Conservation (phyloP, 148 eudicot species). For the Bassia scoparia region DNA sequence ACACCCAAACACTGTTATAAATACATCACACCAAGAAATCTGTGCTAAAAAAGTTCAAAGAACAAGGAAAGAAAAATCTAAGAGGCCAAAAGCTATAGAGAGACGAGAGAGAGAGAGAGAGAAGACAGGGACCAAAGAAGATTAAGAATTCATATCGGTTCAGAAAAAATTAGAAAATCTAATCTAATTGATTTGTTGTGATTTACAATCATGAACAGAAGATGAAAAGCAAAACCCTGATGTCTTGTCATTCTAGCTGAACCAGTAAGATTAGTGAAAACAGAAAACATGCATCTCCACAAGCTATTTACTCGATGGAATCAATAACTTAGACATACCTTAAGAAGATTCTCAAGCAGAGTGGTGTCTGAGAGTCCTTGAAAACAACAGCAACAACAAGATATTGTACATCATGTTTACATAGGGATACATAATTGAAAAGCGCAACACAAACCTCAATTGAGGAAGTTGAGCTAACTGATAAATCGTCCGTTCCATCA, state of each 20-base stretch:
- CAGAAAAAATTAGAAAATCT: too few relatives aligned
- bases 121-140: too few relatives aligned
- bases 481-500: conserved; percentile 24
- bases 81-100: too few relatives aligned
- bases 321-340: conserved; percentile 46
- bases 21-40: not conserved
- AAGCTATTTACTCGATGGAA: not conserved
- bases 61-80: not conserved
- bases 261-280: not conserved
- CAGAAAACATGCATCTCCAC: not conserved
- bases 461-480: conserved; percentile 24
- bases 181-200: too few relatives aligned
- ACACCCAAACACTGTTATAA: not conserved
- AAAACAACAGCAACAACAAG: conserved; percentile 18
- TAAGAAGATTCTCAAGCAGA: conserved; percentile 89
- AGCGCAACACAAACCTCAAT: conserved; percentile 43
- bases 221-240: too few relatives aligned
- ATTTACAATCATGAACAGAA: too few relatives aligned
- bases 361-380: conserved; percentile 44
- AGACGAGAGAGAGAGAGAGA: too few relatives aligned
- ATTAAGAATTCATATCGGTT: not conserved
- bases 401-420: not conserved
- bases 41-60: not conserved
- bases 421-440: not conserved
- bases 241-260: too few relatives aligned